These are phyloP conservation scores for Ogataea henricii DNA, from an alignment of 805 yeast genomes.

Conservation along the genomic window DNA sequence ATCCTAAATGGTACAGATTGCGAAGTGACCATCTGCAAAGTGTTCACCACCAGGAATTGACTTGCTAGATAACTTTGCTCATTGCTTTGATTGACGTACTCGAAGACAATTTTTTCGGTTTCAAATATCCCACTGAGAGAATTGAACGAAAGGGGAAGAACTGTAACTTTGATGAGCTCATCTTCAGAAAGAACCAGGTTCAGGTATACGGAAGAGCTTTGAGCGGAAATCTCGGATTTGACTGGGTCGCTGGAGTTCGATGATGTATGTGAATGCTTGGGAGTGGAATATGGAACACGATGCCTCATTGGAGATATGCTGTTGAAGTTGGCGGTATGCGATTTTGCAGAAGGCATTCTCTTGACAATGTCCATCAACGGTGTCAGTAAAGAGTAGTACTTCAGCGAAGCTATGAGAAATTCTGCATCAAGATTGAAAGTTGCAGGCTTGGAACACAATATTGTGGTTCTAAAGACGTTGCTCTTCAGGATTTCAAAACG, in stretches of 20 bases:
- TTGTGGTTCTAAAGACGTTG: conserved; percentile 35
- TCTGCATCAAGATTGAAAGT: conserved; percentile 21
- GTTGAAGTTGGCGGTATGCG: background rate
- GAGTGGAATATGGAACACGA: background rate
- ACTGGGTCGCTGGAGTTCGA: background rate
- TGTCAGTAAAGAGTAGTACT: conserved; percentile 13
- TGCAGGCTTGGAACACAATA: conserved; percentile 47
- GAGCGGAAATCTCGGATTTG: conserved; percentile 36
- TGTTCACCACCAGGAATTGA: conserved; percentile 28
- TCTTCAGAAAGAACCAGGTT: conserved; percentile 25
- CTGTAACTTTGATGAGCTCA: conserved; percentile 27
- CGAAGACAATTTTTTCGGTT: conserved; percentile 37
- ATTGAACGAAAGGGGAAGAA: conserved; percentile 49
- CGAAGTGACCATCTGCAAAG: conserved; percentile 16
- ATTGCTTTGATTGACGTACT: conserved; percentile 7
- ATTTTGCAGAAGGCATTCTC: background rate
- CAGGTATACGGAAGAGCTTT: conserved; percentile 41
- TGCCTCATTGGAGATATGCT: background rate
- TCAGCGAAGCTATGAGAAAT: conserved; percentile 4
- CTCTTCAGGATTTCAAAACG: conserved; percentile 49
- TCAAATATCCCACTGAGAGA: conserved; percentile 36
- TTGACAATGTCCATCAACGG: conserved; percentile 18
- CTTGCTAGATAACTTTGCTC: conserved; percentile 10
- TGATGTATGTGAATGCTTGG: background rate
- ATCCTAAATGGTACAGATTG: conserved; percentile 11